Evolutionary conservation across 352 stramenopile genomes (phyloP).

Genomic region (Pythium phragmitis): DNA sequence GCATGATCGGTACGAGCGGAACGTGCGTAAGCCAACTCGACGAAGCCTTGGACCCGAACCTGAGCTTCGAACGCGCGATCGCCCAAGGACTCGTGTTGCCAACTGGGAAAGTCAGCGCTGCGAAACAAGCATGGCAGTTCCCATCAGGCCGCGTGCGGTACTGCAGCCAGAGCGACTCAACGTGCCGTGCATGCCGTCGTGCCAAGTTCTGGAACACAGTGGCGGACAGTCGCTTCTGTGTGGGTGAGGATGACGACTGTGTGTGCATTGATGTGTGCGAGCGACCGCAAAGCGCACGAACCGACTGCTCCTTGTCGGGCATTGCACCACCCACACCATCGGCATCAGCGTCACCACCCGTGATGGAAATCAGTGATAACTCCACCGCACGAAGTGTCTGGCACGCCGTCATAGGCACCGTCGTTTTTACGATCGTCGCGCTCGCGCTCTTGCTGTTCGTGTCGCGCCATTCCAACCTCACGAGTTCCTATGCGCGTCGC

Average conservation of each 20-base stretch:
- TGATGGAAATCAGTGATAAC: too few relatives aligned
- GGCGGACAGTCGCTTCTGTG: constrained; percentile 16
- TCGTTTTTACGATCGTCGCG: too few relatives aligned
- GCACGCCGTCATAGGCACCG: too few relatives aligned
- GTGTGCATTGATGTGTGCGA: constrained; percentile 18
- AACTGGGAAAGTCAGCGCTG: not conserved
- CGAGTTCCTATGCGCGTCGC: too few relatives aligned
- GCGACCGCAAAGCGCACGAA: not conserved
- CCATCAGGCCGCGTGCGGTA: not conserved
- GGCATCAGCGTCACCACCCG: too few relatives aligned
- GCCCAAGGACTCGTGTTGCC: not conserved
- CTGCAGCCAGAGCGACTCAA: constrained; percentile 5
- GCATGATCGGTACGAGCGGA: constrained; percentile 15
- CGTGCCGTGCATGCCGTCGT: not conserved
- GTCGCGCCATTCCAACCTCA: too few relatives aligned
- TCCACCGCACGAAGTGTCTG: too few relatives aligned
- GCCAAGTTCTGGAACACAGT: constrained; percentile 13
- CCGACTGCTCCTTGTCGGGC: not conserved
- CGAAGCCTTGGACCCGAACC: not conserved
- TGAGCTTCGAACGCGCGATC: constrained; percentile 4
- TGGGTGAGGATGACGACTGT: constrained; percentile 3
- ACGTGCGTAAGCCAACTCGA: constrained; percentile 4
- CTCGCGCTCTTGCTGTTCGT: too few relatives aligned
- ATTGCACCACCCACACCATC: too few relatives aligned
- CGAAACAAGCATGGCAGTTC: constrained; percentile 12